Conservation (phyloP, 2,329 filamentous ascomycete genomes). For the Ilyonectria destructans region DNA sequence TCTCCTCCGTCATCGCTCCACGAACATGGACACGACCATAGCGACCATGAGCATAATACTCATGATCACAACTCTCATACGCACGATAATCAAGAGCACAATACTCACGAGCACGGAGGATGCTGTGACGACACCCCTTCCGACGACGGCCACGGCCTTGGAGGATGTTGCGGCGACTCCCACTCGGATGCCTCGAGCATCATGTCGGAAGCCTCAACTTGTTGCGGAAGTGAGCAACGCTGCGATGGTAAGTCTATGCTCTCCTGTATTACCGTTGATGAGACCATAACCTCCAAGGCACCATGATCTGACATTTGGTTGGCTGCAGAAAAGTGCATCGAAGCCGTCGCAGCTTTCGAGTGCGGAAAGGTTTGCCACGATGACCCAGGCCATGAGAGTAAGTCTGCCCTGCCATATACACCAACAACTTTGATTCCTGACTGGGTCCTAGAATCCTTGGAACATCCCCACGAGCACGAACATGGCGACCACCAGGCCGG, state of each 20-base stretch:
- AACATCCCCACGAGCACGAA: constrained; percentile 23
- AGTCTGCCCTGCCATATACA: no score
- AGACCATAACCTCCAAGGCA: not conserved
- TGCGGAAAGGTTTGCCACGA: constrained; percentile 33
- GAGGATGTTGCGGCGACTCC: constrained; percentile 1
- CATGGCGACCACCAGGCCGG: constrained; percentile 9
- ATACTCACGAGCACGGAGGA: not conserved
- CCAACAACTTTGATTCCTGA: no score
- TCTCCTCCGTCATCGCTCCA: constrained; percentile 1
- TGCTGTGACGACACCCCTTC: not conserved
- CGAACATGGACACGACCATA: not conserved
- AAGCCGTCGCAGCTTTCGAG: constrained; percentile 29
- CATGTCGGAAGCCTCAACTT: not conserved
- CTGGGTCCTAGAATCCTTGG: constrained; percentile 15
- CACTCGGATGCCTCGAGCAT: constrained; percentile 5
- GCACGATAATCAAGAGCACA: not conserved
- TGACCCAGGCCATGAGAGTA: constrained; percentile 31
- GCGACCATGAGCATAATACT: not conserved
- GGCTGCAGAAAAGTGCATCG: constrained; percentile 36
- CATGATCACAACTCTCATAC: not conserved
- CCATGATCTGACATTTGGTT: not conserved
- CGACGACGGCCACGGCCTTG: constrained; percentile 3
- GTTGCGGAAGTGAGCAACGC: constrained; percentile 2
- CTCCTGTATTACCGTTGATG: not conserved
- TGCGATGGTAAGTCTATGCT: not conserved